Conservation (phyloP, 768 basidiomycete species). For the Lyophyllum semitale region DNA sequence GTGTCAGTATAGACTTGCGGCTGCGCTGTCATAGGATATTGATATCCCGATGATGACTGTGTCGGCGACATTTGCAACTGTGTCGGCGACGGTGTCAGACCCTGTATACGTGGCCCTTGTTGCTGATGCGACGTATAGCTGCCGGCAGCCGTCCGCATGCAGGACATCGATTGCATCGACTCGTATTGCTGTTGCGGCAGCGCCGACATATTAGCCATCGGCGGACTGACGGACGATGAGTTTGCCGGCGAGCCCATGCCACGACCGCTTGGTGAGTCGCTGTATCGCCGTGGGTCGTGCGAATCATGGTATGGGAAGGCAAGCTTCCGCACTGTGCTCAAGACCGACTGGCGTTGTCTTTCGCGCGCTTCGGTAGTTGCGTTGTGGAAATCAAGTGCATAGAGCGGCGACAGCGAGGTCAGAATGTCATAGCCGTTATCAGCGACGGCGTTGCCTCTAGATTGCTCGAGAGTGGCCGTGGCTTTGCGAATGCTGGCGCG, state of each 20-base stretch:
- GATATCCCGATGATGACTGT: constrained; percentile 13
- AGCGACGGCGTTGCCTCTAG: constrained; percentile 63
- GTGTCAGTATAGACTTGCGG: constrained; percentile 39
- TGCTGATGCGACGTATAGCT: constrained; percentile 13
- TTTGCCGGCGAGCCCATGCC: constrained; percentile 58
- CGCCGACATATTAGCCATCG: constrained; percentile 37
- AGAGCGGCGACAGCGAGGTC: constrained; percentile 71
- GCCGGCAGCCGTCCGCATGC: constrained; percentile 14
- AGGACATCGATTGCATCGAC: constrained; percentile 19
- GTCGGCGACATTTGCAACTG: constrained; percentile 26
- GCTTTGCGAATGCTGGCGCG: constrained; percentile 75
- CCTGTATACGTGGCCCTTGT: constrained; percentile 11
- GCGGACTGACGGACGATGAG: constrained; percentile 61
- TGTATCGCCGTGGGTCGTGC: constrained; percentile 51
- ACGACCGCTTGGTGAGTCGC: constrained; percentile 50
- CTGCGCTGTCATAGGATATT: constrained; percentile 22
- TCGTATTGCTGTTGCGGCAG: constrained; percentile 41
- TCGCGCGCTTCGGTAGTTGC: constrained; percentile 53
- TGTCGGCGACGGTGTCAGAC: constrained; percentile 19
- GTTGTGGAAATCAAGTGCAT: constrained; percentile 60
- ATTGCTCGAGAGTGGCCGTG: constrained; percentile 64
- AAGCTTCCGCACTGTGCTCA: constrained; percentile 70
- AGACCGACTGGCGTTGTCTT: constrained; percentile 59
- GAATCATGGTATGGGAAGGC: constrained; percentile 83
- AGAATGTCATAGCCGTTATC: constrained; percentile 78